A percentile compares a stretch with the other conserved stretches of the same genome.
phyloP scores from a whole-genome alignment of 805 yeast genomes.

The Candida gorgasii region DNA sequence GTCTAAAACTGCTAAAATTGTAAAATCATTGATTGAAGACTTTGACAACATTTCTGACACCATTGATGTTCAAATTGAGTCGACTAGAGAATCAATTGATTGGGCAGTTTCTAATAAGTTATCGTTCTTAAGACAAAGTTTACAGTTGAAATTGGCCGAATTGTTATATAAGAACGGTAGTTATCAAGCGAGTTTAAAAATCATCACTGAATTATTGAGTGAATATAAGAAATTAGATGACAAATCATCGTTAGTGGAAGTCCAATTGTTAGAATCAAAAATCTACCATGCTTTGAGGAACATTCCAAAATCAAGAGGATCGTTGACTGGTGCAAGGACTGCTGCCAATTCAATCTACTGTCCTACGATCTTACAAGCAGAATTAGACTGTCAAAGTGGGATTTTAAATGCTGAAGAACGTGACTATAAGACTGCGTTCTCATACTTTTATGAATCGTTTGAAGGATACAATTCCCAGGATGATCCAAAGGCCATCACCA shows the following conservation, averaged over 20 bases:
- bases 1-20: constrained; percentile 91
- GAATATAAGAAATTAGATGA: constrained; percentile 95
- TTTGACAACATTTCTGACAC: constrained; percentile 65
- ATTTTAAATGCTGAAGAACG: constrained; percentile 94
- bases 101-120: constrained; percentile 87
- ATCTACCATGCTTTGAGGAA: constrained; percentile 91
- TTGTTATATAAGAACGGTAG: constrained; percentile 65
- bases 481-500: constrained; percentile 61
- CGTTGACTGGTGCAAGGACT: constrained; percentile 92
- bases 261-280: constrained; percentile 86
- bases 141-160: constrained; percentile 80
- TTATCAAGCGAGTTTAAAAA: constrained; percentile 68
- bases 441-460: constrained; percentile 92
- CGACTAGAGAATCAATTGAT: constrained; percentile 76
- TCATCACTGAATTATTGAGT: constrained; percentile 68
- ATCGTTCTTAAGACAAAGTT: constrained; percentile 82
- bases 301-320: constrained; percentile 86
- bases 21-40: constrained; percentile 76
- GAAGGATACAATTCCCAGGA: constrained; percentile 82
- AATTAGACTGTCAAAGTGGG: constrained; percentile 93
- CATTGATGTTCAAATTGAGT: constrained; percentile 67
- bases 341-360: constrained; percentile 97
- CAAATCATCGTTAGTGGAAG: constrained; percentile 92
- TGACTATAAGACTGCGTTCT: constrained; percentile 93
- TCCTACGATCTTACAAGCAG: constrained; percentile 92